These are phyloP conservation scores for Adansonia rubrostipa DNA, from an alignment of 441 rosid species.

Conservation along the genomic window DNA sequence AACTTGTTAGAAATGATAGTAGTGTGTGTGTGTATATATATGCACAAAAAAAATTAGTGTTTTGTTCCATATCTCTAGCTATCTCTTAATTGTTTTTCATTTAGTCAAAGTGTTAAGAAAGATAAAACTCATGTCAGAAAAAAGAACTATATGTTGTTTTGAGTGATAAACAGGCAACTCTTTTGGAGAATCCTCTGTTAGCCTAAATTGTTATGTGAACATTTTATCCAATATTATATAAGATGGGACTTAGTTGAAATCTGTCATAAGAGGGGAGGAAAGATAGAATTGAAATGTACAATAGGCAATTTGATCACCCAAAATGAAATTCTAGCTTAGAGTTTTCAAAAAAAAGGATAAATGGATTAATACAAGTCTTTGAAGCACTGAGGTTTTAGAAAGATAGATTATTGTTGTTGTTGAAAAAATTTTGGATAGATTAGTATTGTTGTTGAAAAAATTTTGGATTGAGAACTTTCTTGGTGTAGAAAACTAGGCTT, in stretches of 20 bases:
- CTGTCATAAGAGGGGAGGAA: neutral
- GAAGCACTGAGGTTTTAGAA: no score
- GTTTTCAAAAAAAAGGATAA: neutral
- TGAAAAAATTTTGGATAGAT: no score
- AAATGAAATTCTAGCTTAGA: neutral
- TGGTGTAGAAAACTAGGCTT: no score
- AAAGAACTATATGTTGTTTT: neutral
- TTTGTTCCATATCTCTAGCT: no score
- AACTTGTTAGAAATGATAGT: neutral
- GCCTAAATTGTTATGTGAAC: neutral
- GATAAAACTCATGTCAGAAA: neutral
- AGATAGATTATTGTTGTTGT: no score
- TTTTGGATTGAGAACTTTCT: no score
- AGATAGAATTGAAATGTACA: neutral
- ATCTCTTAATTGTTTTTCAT: neutral
- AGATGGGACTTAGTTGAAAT: neutral
- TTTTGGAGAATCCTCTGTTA: neutral
- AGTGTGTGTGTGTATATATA: no score
- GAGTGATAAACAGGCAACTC: conserved; percentile 4
- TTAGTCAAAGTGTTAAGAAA: neutral
- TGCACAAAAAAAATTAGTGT: no score
- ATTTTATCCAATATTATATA: neutral
- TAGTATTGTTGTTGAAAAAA: no score
- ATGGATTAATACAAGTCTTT: conserved; percentile 2
- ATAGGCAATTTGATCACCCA: neutral